Evolutionary conservation across 2,329 filamentous ascomycete genomes (phyloP), one percentile per base, ranked within the genome.

Genomic region (Pseudogymnoascus sp.): DNA sequence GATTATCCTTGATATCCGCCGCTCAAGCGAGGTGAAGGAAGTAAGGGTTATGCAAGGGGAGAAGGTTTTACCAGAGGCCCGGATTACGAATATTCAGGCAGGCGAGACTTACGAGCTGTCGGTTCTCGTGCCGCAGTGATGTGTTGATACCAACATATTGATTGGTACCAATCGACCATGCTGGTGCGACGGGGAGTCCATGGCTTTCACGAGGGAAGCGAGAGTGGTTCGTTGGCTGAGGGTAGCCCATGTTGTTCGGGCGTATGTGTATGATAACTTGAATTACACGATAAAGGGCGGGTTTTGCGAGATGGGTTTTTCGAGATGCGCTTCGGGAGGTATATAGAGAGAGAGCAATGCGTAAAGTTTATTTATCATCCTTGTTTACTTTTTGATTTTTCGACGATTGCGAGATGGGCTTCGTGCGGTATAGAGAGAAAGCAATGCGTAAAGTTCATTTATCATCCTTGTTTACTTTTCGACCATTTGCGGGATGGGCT

Each of bases 91-190:
- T 10, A 75, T 83, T 60, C 68, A 76, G 65, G 65, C 70, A 0
- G 80, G 80, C 1, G 70, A 71, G 67, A 77, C 74, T 8, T 83
- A 83, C 63, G 70, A 76, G 63, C 69, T 83, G 1, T 72, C 73
- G 2, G 77, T 83, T 0, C 65, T 67, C 7, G 68, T 76, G 12
- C 72, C 74, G 10, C 50, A 56, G 28, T 56, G 11, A 56, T 56
- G n/a, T n/a, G n/a, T n/a, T n/a, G n/a, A n/a, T n/a, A n/a, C n/a
- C n/a, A n/a, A n/a, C n/a, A n/a, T n/a, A n/a, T n/a, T n/a, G n/a
- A n/a, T n/a, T n/a, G n/a, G n/a, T n/a, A n/a, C n/a, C n/a, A n/a
- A n/a, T n/a, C n/a, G n/a, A n/a, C n/a, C n/a, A n/a, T n/a, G n/a
- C n/a, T n/a, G n/a, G n/a, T n/a, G n/a, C n/a, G n/a, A n/a, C n/a